phyloP scores from a whole-genome alignment of 1,139 yeast species.

The Spencermartinsiella ligniputridi region DNA sequence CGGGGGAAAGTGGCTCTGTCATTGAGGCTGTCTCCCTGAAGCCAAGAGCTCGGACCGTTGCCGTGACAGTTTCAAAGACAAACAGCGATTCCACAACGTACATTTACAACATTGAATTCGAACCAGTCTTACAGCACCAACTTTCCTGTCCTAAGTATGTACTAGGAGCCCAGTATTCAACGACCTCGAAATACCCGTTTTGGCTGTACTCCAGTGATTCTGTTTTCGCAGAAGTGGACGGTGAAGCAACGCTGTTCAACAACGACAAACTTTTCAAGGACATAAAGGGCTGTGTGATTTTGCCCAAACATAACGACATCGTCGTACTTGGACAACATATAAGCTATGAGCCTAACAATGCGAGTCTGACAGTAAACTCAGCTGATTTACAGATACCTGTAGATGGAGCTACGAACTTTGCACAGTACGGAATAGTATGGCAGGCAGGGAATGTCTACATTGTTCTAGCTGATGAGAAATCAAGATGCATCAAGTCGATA shows the following conservation, averaged over 20 bases:
- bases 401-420: not conserved
- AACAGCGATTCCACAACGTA: not conserved
- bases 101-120: not conserved
- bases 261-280: not conserved
- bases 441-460: not conserved
- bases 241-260: not conserved
- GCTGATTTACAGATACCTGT: not conserved
- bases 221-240: not conserved
- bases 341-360: not conserved
- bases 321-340: not conserved
- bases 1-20: not conserved
- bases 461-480: slow-evolving; percentile 2
- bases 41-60: not conserved
- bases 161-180: too few relatives aligned
- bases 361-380: not conserved
- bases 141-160: not conserved
- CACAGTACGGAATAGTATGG: not conserved
- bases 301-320: not conserved
- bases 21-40: not conserved
- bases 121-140: not conserved
- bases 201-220: not conserved
- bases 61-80: not conserved
- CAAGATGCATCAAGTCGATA: slow-evolving; percentile 8
- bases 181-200: too few relatives aligned
- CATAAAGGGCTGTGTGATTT: not conserved